Evolutionary conservation across 2,329 filamentous ascomycete species (phyloP), one percentile per base, ranked within the genome.

Genomic region (Sporothrix variecibatus): DNA sequence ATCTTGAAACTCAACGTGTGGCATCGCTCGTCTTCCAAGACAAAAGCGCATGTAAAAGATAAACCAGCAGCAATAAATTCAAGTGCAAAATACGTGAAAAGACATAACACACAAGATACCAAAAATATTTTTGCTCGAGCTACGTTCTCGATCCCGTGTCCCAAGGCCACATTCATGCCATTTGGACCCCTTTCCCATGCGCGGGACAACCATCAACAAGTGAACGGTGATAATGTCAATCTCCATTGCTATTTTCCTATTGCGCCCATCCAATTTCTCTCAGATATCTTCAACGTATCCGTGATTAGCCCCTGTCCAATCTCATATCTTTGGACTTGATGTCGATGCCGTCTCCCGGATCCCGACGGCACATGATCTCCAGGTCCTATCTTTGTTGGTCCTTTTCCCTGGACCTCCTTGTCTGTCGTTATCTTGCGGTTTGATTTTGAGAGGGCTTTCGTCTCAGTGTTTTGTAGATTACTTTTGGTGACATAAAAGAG

Each of bases 1-100:
- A 40, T 28, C 72, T 26, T 73, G 72, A 73, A 73, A 73, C 72
- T 31, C 65, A 7, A 26, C 20, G 20, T 53, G 65, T 23, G 28
- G 26, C 56, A 64, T 23, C 31, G 20, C 20, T 23, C 58, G 34
- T 11, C 31, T 38, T 38, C 20, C 58, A 40, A 64, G 58, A 64
- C 11, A 40, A 11, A 5, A 17, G 8, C 5, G 8, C 26, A 8
- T 15, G 23, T 4, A 49, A 4, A 38, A 51, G 38, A 64, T 9
- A 20, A 40, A 20, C 3, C 6, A 23, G 34, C n/a, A 51, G 17
- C 5, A n/a, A 23, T 17, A 64, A n/a, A 34, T 31, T 26, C 15
- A n/a, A n/a, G 34, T 23, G 5, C 20, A 23, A 28, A 12, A 64
- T n/a, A 38, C 49, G 4, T 23, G 20, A 4, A 64, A 23, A 31